Conservation (phyloP, 805 yeast species). For the Blastobotrys americana region DNA sequence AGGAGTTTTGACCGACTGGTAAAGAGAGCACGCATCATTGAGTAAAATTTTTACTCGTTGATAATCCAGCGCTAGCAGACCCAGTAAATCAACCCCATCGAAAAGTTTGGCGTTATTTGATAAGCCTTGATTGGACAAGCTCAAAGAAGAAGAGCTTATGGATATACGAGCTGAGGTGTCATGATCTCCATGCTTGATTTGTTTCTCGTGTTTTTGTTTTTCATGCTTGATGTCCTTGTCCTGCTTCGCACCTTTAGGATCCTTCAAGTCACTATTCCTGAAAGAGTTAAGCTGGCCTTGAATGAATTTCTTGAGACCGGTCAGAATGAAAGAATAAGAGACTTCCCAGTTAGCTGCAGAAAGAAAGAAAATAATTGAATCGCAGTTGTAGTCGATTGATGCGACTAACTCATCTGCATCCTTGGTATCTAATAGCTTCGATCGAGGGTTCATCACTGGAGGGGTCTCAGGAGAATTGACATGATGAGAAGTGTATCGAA, state of each 20-base stretch:
- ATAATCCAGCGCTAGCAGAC: slow-evolving; percentile 37
- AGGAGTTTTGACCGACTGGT: slow-evolving; percentile 36
- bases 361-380: slow-evolving; percentile 38
- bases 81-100: slow-evolving; percentile 39
- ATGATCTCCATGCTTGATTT: slow-evolving; percentile 20
- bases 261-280: not conserved
- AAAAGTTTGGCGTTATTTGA: not conserved
- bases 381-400: slow-evolving; percentile 19
- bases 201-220: slow-evolving; percentile 24
- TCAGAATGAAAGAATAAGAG: slow-evolving; percentile 23
- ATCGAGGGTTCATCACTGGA: slow-evolving; percentile 1
- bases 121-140: slow-evolving; percentile 33
- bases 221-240: not conserved
- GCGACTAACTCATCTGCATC: slow-evolving; percentile 1
- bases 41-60: slow-evolving; percentile 34
- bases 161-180: too few species aligned
- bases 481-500: slow-evolving; percentile 7
- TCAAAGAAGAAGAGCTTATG: slow-evolving; percentile 24
- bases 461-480: slow-evolving; percentile 6
- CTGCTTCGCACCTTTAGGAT: not conserved
- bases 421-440: not conserved
- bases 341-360: slow-evolving; percentile 47
- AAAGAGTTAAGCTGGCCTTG: not conserved
- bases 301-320: not conserved
- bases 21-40: slow-evolving; percentile 34